These are phyloP conservation scores for Stellera chamaejasme DNA, from an alignment of 345 rosid genomes.

Conservation along the genomic window DNA sequence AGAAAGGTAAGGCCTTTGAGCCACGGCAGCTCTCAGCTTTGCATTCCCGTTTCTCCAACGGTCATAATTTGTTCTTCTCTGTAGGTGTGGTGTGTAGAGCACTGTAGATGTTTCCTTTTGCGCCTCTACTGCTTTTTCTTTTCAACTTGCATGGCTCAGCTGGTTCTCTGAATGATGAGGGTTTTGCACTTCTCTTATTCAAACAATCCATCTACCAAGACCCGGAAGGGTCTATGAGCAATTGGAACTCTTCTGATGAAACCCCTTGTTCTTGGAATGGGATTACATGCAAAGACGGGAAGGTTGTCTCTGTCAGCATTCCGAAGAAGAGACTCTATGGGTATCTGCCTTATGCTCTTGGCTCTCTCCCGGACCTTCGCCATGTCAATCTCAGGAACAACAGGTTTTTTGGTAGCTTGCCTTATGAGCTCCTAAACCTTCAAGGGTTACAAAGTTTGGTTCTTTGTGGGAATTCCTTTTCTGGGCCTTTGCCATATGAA, in stretches of 20 bases:
- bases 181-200: constrained; percentile 65
- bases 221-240: constrained; percentile 68
- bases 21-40: not conserved
- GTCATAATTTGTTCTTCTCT: constrained; percentile 14
- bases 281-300: constrained; percentile 72
- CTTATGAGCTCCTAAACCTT: constrained; percentile 60
- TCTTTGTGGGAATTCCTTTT: constrained; percentile 81
- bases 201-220: constrained; percentile 58
- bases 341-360: constrained; percentile 70
- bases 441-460: constrained; percentile 87
- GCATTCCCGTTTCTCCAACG: constrained; percentile 15
- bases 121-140: constrained; percentile 25
- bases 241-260: constrained; percentile 76
- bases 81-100: not conserved
- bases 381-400: constrained; percentile 84
- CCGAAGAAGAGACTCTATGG: constrained; percentile 80
- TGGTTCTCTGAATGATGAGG: constrained; percentile 49
- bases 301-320: constrained; percentile 72
- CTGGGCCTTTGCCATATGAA: constrained; percentile 62
- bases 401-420: constrained; percentile 55
- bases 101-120: constrained; percentile 22
- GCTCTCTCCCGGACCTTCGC: constrained; percentile 73
- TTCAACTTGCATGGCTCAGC: constrained; percentile 21
- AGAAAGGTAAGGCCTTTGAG: constrained; percentile 23
- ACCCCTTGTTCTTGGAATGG: constrained; percentile 92